Base-by-base conservation (phyloP, 2,329 filamentous ascomycete species). In the Sporothrix pallida region DNA sequence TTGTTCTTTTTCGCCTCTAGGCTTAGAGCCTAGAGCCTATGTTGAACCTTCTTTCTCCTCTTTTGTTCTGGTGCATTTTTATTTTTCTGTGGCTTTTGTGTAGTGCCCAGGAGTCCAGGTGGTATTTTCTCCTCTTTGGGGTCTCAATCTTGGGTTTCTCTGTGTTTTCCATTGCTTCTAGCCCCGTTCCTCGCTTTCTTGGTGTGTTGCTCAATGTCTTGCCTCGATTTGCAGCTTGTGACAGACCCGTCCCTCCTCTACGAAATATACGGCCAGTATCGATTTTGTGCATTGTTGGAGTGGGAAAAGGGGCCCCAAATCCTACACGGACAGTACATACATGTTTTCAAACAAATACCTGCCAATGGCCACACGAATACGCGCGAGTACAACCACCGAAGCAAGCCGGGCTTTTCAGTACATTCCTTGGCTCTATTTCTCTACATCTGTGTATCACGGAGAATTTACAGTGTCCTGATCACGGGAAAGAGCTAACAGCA, bases 51-150 rank as follows among this genome's bases (percentile, higher is more conserved):
- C 3, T 48, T 67, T 67, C 58, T 62, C 56, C 56, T 58, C 56
- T 58, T 15, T 58, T 15, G 56, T 58, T 13, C 10, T 58, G 23
- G 56, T 12, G 56, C 15, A 37, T 37, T 37, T 37, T 26, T 26
- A 26, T 26, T 26, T 26, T 26, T 5, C 5, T 37, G 31, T 37
- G 31, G 4, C 31, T 37, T 37, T 37, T 37, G 31, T 26, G 23
- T 3, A 26, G 23, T 26, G 23, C 3, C 23, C 23, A 26, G 23
- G 23, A 1, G 23, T 37, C 31, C 31, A 37, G 23, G 23, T 31
- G 23, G 26, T 60, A 62, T 37, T 63, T 62, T 65, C 60, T 65
- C 60, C 60, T 46, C 60, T 65, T 65, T 46, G 12, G 58, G 60
- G 4, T 37, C 31, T 37, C 31, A 37, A 37, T 44, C 60, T 65